A percentile compares a stretch with the other conserved stretches of the same genome.
phyloP scores from a whole-genome alignment of 768 basidiomycete genomes.

The Mycena vitilis region DNA sequence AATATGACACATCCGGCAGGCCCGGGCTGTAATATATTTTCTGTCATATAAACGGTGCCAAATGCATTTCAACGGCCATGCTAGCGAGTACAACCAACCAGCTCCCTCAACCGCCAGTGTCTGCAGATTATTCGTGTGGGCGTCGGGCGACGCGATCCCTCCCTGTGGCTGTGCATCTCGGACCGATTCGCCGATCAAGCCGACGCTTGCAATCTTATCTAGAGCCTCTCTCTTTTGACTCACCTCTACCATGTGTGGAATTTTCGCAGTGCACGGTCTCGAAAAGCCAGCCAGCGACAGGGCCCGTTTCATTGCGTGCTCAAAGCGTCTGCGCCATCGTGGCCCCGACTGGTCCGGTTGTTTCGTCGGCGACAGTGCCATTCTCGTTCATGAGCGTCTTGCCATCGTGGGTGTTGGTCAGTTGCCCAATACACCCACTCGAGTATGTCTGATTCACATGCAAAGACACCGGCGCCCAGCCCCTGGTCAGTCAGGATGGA shows the following conservation, averaged over 20 bases:
- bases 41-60: no score
- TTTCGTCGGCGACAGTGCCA: slow-evolving; percentile 82
- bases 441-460: slow-evolving; percentile 12
- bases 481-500: slow-evolving; percentile 87
- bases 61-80: no score
- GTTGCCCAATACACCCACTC: slow-evolving; percentile 38
- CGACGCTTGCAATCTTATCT: slow-evolving; percentile 20
- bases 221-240: slow-evolving; percentile 17
- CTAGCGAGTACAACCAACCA: no score
- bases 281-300: slow-evolving; percentile 77
- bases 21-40: no score
- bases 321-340: slow-evolving; percentile 91
- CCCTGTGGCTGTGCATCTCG: background rate
- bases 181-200: slow-evolving; percentile 3
- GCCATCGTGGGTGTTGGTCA: slow-evolving; percentile 98
- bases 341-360: slow-evolving; percentile 99
- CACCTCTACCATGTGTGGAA: slow-evolving; percentile 83
- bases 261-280: slow-evolving; percentile 86
- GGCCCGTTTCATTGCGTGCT: slow-evolving; percentile 82
- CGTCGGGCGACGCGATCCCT: no score
- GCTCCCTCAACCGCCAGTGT: no score
- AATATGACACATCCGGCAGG: no score
- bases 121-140: no score
- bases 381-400: slow-evolving; percentile 95
- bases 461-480: slow-evolving; percentile 96